Evolutionary conservation across 192 early-diverging fungal genomes (phyloP).

Genomic region (Backusella tuberculispora): DNA sequence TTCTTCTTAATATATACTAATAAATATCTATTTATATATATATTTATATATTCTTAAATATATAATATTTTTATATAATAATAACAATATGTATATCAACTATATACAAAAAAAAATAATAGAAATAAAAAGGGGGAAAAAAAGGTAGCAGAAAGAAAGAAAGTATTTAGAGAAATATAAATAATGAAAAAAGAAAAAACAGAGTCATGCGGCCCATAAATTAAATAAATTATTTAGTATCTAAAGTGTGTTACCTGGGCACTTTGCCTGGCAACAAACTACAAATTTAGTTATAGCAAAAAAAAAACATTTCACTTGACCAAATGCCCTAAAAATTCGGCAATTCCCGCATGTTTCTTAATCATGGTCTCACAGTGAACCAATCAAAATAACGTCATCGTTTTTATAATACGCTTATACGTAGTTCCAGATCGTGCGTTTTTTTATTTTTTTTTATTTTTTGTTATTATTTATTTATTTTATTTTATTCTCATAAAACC

Average conservation of each 20-base stretch:
- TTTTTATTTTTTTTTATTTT: background rate
- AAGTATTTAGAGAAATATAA: background rate
- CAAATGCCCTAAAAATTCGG: background rate
- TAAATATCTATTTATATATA: too few relatives aligned
- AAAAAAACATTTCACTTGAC: constrained; percentile 8
- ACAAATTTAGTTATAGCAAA: background rate
- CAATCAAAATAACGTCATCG: constrained; percentile 1
- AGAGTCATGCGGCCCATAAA: constrained; percentile 7
- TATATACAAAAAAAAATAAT: background rate
- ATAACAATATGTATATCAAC: background rate
- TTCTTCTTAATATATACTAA: background rate
- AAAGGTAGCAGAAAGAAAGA: background rate
- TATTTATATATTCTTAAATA: too few relatives aligned
- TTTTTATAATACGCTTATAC: constrained; percentile 5
- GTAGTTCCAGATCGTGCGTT: background rate
- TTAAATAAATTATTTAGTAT: constrained; percentile 1
- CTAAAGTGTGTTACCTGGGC: background rate
- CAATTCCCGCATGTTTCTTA: background rate
- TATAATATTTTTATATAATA: too few relatives aligned
- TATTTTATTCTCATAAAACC: background rate
- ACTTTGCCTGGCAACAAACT: background rate
- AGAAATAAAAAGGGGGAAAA: background rate
- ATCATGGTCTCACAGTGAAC: constrained; percentile 1
- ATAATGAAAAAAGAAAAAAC: constrained; percentile 2
- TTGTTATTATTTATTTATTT: constrained; percentile 3